Evolutionary conservation across 2,329 filamentous ascomycete genomes (phyloP).

Genomic region (Hyphodiscus sp.): DNA sequence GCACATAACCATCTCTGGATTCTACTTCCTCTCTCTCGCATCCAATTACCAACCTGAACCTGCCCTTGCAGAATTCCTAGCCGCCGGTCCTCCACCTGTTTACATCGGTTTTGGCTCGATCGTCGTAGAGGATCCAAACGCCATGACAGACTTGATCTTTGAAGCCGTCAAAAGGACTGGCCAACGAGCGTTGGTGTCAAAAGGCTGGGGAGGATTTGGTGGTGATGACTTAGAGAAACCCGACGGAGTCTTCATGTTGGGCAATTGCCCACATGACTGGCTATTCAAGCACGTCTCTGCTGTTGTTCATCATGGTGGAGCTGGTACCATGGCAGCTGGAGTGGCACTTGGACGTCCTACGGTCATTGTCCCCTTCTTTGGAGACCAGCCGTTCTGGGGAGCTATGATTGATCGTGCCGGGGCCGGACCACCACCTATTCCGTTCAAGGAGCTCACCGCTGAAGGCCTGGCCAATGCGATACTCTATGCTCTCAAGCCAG

Average conservation of each 20-base stretch:
- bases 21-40: conserved; percentile 35
- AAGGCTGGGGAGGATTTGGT: conserved; percentile 45
- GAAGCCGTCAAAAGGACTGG: conserved; percentile 41
- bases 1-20: conserved; percentile 34
- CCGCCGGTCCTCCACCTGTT: conserved; percentile 40
- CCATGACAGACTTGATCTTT: conserved; percentile 39
- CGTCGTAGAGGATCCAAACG: conserved; percentile 43
- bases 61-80: conserved; percentile 38
- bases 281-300: conserved; percentile 25
- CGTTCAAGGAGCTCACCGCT: conserved; percentile 31
- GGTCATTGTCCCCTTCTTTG: conserved; percentile 36
- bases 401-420: conserved; percentile 35
- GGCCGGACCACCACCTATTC: conserved; percentile 36
- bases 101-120: conserved; percentile 54
- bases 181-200: conserved; percentile 46
- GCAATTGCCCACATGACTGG: conserved; percentile 41
- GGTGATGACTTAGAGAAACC: conserved; percentile 30
- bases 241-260: conserved; percentile 40
- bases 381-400: conserved; percentile 34
- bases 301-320: conserved; percentile 29
- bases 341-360: conserved; percentile 32
- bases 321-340: conserved; percentile 29
- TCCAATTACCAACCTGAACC: conserved; percentile 34
- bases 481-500: background rate
- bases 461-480: conserved; percentile 34